Conservation (phyloP, 2,329 filamentous ascomycete genomes). For the Pestalotiopsis sp. region DNA sequence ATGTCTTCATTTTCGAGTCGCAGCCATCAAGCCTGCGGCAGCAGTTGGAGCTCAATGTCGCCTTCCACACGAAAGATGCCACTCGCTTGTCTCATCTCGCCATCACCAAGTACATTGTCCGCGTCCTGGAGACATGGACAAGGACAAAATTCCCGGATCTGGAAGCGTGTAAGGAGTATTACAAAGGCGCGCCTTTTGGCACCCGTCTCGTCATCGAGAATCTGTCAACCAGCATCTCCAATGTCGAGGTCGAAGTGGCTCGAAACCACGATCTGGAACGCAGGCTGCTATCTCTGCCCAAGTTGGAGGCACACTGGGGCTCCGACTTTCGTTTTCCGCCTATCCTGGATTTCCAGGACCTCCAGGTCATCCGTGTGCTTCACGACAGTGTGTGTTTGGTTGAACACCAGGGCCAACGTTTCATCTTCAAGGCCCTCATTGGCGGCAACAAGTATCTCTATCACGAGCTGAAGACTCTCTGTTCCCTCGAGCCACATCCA, state of each 20-base stretch:
- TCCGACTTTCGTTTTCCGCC: constrained; percentile 43
- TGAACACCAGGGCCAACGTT: constrained; percentile 40
- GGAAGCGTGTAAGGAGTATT: constrained; percentile 36
- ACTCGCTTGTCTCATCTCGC: constrained; percentile 50
- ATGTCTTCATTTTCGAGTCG: constrained; percentile 61
- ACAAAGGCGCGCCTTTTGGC: constrained; percentile 56
- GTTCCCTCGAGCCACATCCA: constrained; percentile 53
- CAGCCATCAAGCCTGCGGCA: constrained; percentile 43
- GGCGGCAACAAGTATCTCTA: constrained; percentile 63
- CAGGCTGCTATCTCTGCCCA: constrained; percentile 48
- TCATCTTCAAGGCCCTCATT: constrained; percentile 62
- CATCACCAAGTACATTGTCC: constrained; percentile 56
- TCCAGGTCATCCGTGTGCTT: constrained; percentile 56
- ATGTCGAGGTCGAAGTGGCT: constrained; percentile 49
- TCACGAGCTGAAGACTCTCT: constrained; percentile 60
- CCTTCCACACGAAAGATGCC: constrained; percentile 59
- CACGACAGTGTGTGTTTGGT: constrained; percentile 64
- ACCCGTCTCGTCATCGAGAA: constrained; percentile 58
- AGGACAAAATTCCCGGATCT: constrained; percentile 32
- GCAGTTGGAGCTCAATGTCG: constrained; percentile 51
- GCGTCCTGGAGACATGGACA: constrained; percentile 57
- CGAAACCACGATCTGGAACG: constrained; percentile 56
- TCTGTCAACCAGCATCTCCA: constrained; percentile 48
- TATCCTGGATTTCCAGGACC: constrained; percentile 49
- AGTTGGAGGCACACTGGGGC: constrained; percentile 48